Conservation (phyloP, 768 basidiomycete species). For the Tremella fuciformis region DNA sequence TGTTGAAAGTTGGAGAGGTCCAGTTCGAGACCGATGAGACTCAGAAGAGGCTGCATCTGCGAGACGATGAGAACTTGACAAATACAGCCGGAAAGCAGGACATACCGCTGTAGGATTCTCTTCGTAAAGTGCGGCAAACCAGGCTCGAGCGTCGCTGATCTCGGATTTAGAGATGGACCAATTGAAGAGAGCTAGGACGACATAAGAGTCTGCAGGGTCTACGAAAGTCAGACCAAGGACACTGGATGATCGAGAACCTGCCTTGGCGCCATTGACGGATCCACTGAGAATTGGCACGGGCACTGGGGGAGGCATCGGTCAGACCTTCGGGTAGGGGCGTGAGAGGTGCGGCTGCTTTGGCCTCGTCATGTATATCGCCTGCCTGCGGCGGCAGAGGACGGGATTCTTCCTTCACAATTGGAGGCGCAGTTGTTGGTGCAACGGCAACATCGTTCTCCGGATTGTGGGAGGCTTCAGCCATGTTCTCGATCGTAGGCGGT, state of each 20-base stretch:
- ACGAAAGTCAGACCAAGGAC: not conserved
- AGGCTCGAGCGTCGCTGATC: conserved; percentile 71
- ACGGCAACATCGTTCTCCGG: no score
- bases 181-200: conserved; percentile 73
- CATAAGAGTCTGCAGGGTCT: conserved; percentile 38
- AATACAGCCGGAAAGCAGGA: conserved; percentile 25
- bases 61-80: not conserved
- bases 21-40: conserved; percentile 53
- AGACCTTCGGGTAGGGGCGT: conserved; percentile 39
- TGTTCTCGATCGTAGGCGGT: no score
- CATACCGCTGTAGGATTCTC: conserved; percentile 90
- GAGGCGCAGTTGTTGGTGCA: no score
- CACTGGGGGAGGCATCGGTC: conserved; percentile 35
- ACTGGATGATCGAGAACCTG: conserved; percentile 18
- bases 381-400: not conserved
- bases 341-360: not conserved
- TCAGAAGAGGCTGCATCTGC: conserved; percentile 57
- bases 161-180: conserved; percentile 74
- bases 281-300: conserved; percentile 34
- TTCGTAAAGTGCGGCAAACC: conserved; percentile 77
- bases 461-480: no score
- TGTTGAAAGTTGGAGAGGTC: conserved; percentile 62
- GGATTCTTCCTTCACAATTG: not conserved
- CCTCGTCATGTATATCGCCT: not conserved
- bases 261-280: conserved; percentile 38